A percentile compares a stretch with the other conserved stretches of the same genome.
Conservation (phyloP, 2,329 filamentous ascomycete species). For the Colletotrichum sp. region DNA sequence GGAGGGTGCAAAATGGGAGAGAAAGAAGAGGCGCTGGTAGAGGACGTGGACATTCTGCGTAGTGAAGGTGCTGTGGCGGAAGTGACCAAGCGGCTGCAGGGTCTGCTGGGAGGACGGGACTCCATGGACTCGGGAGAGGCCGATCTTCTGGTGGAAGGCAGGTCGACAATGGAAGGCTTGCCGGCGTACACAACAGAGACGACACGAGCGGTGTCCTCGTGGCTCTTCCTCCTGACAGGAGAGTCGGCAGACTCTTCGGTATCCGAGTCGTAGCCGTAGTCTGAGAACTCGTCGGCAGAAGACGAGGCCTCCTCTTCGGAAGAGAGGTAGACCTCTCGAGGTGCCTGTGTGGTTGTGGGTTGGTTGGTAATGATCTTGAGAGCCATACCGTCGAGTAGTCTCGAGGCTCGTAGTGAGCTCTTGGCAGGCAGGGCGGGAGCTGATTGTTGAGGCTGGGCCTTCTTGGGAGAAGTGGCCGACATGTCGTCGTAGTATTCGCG, state of each 20-base stretch:
- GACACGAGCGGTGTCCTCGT: slow-evolving; percentile 61
- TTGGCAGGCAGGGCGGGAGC: slow-evolving; percentile 55
- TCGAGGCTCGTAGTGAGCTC: slow-evolving; percentile 55
- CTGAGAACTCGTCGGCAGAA: slow-evolving; percentile 64
- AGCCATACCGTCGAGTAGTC: slow-evolving; percentile 41
- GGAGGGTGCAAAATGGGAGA: slow-evolving; percentile 40
- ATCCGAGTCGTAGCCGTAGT: slow-evolving; percentile 51
- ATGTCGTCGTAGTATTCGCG: slow-evolving; percentile 25
- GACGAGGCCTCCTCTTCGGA: slow-evolving; percentile 71
- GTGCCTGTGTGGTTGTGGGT: slow-evolving; percentile 39
- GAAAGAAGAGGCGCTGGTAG: slow-evolving; percentile 35
- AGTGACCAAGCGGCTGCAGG: slow-evolving; percentile 18
- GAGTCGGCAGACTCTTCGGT: slow-evolving; percentile 35
- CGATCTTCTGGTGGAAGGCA: slow-evolving; percentile 45
- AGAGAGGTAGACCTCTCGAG: slow-evolving; percentile 68
- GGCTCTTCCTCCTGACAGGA: slow-evolving; percentile 43
- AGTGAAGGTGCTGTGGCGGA: slow-evolving; percentile 33
- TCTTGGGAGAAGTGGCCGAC: slow-evolving; percentile 19
- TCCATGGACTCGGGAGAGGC: slow-evolving; percentile 44
- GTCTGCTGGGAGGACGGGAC: slow-evolving; percentile 29
- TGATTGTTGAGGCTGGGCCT: slow-evolving; percentile 22
- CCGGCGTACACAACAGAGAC: slow-evolving; percentile 66
- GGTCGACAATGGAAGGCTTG: slow-evolving; percentile 63
- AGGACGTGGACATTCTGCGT: slow-evolving; percentile 37
- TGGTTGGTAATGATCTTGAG: slow-evolving; percentile 36